These are phyloP conservation scores for Cercospora janseana DNA, from an alignment of 2,329 filamentous ascomycete genomes.

Conservation along the genomic window DNA sequence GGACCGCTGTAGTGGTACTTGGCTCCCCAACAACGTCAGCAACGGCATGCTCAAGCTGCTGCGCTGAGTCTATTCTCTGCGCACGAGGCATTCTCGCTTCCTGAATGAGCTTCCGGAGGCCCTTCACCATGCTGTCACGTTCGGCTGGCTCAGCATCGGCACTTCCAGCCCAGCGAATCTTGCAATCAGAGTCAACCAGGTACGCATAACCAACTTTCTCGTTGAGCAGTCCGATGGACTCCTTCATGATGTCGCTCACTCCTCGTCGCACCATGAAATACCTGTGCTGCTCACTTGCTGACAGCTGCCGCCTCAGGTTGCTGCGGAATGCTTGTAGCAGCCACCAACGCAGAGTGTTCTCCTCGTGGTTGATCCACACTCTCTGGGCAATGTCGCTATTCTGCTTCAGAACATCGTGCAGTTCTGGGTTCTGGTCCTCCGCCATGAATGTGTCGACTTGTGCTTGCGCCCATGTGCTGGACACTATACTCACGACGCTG, in stretches of 20 bases:
- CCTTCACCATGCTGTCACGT: slow-evolving; percentile 63
- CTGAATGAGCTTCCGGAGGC: slow-evolving; percentile 60
- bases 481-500: slow-evolving; percentile 73
- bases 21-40: slow-evolving; percentile 14
- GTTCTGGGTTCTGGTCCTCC: slow-evolving; percentile 63
- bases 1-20: not conserved
- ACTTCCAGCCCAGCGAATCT: slow-evolving; percentile 92
- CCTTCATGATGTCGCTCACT: slow-evolving; percentile 55
- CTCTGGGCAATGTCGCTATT: slow-evolving; percentile 62
- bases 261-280: slow-evolving; percentile 62
- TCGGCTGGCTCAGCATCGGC: slow-evolving; percentile 65
- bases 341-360: slow-evolving; percentile 65
- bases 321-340: slow-evolving; percentile 54
- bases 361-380: slow-evolving; percentile 85
- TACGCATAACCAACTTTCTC: slow-evolving; percentile 92
- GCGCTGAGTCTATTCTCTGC: slow-evolving; percentile 17
- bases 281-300: slow-evolving; percentile 52
- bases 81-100: slow-evolving; percentile 44
- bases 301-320: slow-evolving; percentile 49
- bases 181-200: slow-evolving; percentile 80
- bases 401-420: slow-evolving; percentile 61
- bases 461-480: slow-evolving; percentile 77
- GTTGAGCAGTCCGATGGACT: slow-evolving; percentile 71
- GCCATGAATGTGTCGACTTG: slow-evolving; percentile 74
- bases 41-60: slow-evolving; percentile 21